A percentile compares a stretch with the other conserved stretches of the same genome.
Evolutionary conservation across 2,329 filamentous ascomycete genomes (phyloP).

Genomic region (Chalara sp.): DNA sequence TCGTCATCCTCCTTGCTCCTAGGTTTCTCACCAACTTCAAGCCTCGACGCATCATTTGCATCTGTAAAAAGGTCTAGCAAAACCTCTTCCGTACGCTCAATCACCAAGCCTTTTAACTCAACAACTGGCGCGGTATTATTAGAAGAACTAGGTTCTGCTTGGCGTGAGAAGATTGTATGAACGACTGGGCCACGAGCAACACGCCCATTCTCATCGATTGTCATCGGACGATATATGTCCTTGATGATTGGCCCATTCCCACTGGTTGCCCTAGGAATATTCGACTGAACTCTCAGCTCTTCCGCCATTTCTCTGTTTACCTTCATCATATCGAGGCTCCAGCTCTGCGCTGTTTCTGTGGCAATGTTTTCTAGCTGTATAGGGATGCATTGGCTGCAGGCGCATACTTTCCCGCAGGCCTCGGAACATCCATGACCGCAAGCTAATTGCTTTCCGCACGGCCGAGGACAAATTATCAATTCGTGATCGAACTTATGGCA

Average conservation of each 20-base stretch:
- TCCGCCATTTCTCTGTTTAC: not conserved
- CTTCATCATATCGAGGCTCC: not conserved
- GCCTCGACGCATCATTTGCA: too few relatives aligned
- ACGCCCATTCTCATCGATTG: not conserved
- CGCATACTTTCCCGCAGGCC: slow-evolving; percentile 8
- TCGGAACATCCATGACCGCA: slow-evolving; percentile 26
- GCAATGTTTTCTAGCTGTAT: not conserved
- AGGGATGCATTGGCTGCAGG: not conserved
- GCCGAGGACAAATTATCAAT: slow-evolving; percentile 15
- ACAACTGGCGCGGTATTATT: too few relatives aligned
- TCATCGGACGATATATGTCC: not conserved
- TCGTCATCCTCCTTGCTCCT: too few relatives aligned
- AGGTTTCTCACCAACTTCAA: too few relatives aligned
- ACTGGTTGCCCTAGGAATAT: not conserved
- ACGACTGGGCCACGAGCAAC: too few relatives aligned
- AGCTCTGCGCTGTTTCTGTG: not conserved
- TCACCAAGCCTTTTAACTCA: too few relatives aligned
- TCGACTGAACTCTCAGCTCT: not conserved
- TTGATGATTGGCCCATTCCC: not conserved
- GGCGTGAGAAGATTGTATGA: too few relatives aligned
- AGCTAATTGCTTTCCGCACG: slow-evolving; percentile 14
- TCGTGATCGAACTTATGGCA: slow-evolving; percentile 26
- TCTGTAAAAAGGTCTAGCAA: too few relatives aligned
- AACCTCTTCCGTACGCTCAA: too few relatives aligned
- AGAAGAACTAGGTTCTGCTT: too few relatives aligned